Evolutionary conservation across 2,329 filamentous ascomycete species (phyloP).

Genomic region (Fusarium sp.): DNA sequence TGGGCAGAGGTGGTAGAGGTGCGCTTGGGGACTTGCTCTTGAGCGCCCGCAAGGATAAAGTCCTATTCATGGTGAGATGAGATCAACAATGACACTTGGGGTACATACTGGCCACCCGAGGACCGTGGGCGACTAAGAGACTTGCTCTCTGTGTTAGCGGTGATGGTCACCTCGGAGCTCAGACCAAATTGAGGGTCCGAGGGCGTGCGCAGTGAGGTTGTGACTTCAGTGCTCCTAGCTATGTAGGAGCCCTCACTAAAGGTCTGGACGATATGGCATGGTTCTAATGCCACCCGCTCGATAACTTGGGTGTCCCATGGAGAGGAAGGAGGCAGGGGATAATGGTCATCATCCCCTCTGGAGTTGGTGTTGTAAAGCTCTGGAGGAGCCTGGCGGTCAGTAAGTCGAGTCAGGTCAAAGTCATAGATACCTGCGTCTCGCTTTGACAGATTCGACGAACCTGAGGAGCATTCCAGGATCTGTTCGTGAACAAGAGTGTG

Average conservation of each 20-base stretch:
- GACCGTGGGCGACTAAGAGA: not conserved
- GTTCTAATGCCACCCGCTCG: slow-evolving; percentile 6
- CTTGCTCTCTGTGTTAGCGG: slow-evolving; percentile 17
- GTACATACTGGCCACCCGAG: slow-evolving; percentile 14
- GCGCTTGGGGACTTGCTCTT: slow-evolving; percentile 14
- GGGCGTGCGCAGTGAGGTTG: slow-evolving; percentile 6
- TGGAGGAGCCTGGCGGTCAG: not conserved
- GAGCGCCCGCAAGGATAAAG: slow-evolving; percentile 9
- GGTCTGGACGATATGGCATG: slow-evolving; percentile 25
- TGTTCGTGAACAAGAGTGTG: not conserved
- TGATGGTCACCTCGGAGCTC: slow-evolving; percentile 31
- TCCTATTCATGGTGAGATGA: slow-evolving; percentile 4
- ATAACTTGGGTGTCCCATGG: slow-evolving; percentile 6
- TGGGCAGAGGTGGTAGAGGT: not conserved
- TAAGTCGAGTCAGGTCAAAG: not conserved
- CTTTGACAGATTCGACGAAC: slow-evolving; percentile 5
- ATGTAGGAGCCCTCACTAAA: slow-evolving; percentile 31
- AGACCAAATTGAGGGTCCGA: slow-evolving; percentile 11
- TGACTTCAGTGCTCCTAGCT: slow-evolving; percentile 33
- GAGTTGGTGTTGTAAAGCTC: not conserved
- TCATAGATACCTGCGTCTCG: not conserved
- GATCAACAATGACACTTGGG: fast-evolving
- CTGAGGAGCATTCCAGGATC: slow-evolving; percentile 2
- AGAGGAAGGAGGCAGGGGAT: not conserved
- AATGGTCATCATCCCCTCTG: not conserved